These are phyloP conservation scores for Chloropicon primus DNA, from an alignment of 139 green algal genomes.

Conservation along the genomic window DNA sequence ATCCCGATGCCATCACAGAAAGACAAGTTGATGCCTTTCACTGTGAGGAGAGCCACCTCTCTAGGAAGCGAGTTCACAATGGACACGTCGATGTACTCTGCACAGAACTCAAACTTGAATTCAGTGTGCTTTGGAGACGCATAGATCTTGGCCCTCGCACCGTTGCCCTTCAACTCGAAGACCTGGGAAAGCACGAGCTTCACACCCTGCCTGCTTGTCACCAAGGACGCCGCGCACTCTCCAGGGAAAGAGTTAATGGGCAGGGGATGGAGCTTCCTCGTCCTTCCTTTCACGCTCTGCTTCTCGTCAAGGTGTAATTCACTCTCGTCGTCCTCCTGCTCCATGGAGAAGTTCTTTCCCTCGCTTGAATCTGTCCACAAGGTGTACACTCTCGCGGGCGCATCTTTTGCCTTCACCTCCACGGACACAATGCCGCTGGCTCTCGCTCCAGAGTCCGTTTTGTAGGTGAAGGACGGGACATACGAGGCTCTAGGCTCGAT, in stretches of 20 bases:
- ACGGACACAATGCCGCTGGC: not conserved
- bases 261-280: not conserved
- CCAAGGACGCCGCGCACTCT: not conserved
- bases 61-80: not conserved
- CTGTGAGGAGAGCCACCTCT: not conserved
- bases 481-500: not conserved
- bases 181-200: not conserved
- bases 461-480: not conserved
- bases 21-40: not conserved
- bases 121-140: not conserved
- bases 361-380: not conserved
- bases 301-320: not conserved
- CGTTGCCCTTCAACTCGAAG: not conserved
- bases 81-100: not conserved
- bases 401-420: not conserved
- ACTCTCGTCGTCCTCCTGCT: not conserved
- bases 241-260: not conserved
- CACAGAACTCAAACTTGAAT: not conserved
- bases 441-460: not conserved
- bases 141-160: not conserved
- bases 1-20: not conserved
- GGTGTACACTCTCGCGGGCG: not conserved
- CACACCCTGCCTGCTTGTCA: not conserved
- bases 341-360: not conserved
- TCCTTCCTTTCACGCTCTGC: not conserved